Percentiles rank a stretch among this genome's conserved stretches.
Conservation (phyloP, 2,329 filamentous ascomycete species). For the Gnomoniopsis sp. region DNA sequence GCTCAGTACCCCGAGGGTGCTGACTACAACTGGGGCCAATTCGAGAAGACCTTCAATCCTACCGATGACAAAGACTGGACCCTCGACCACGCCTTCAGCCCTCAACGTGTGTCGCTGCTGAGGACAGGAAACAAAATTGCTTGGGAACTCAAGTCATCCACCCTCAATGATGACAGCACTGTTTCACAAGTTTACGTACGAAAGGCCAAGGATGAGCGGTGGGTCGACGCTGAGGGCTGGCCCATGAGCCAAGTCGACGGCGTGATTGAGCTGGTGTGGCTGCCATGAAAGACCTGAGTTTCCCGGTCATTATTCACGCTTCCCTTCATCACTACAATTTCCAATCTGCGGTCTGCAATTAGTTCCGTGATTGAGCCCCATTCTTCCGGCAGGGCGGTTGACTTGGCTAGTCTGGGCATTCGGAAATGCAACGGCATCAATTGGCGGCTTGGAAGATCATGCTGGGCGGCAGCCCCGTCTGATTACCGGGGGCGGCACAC, state of each 20-base stretch:
- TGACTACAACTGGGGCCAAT: conserved; percentile 32
- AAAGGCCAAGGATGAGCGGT: conserved; percentile 50
- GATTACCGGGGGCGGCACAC: too few species aligned
- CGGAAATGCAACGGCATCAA: too few species aligned
- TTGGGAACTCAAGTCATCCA: conserved; percentile 48
- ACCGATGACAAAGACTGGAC: conserved; percentile 31
- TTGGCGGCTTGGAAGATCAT: too few species aligned
- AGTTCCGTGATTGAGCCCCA: neutral
- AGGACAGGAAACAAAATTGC: conserved; percentile 30
- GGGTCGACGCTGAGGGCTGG: conserved; percentile 42
- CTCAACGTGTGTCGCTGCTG: conserved; percentile 26
- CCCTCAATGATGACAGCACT: conserved; percentile 43
- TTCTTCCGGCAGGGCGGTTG: too few species aligned
- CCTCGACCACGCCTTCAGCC: conserved; percentile 28
- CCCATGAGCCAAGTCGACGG: conserved; percentile 53
- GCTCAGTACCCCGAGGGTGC: conserved; percentile 53
- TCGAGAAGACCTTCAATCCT: conserved; percentile 29
- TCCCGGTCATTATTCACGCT: too few species aligned
- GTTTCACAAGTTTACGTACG: conserved; percentile 52
- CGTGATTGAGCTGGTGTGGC: conserved; percentile 55
- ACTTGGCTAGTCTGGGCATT: too few species aligned
- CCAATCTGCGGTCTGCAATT: neutral
- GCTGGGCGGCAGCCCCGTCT: too few species aligned
- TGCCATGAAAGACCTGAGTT: conserved; percentile 29
- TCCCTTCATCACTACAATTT: neutral